Evolutionary conservation across 352 stramenopile species (phyloP), one percentile per base, ranked within the genome.

Genomic region (Peronospora belbahrii): DNA sequence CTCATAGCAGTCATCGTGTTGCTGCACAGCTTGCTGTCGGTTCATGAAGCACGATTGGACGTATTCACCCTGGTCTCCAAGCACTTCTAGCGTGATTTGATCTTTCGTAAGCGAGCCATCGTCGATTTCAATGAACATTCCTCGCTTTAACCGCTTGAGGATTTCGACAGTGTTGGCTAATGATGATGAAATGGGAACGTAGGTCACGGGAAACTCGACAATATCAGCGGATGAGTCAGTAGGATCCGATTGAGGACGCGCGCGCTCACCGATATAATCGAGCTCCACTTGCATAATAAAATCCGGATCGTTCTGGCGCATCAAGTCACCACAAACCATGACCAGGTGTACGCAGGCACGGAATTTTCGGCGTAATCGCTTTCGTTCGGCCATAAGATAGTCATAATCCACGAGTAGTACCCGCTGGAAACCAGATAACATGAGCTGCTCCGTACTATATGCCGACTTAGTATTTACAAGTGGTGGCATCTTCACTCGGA

Each of bases 81-180:
- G 66, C 31, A 89, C 74, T 24, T 89, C 62, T 14, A 89, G 52
- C n/a, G 67, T 83, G 46, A 89, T 81, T 41, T 83, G 77, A 45
- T 89, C 77, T 34, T 81, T 84, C 3, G 77, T 89, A 15, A 89
- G 65, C 18, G 74, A 89, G 0, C 72, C 72, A 47, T 89, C 77
- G 50, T 89, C 77, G 27, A 89, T 74, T 18, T 89, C 72, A 24
- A 89, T 67, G 10, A 70, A 46, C 62, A 75, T 80, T 3, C 77
- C 77, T 27, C 23, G 56, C 23, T 67, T 68, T 6, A 83, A 54
- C 9, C 67, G 59, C 40, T 67, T 62, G 2, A 88, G 57, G 9
- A 86, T 59, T 32, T 73, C 68, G 13, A 83, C 68, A 2, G 69
- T 74, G 25, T 83, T 79, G 2, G 74, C 67, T 0, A 56, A 49